Evolutionary conservation across 2,329 filamentous ascomycete genomes (phyloP), one percentile per base, ranked within the genome.

Genomic region (Camptophora hylomeconis): DNA sequence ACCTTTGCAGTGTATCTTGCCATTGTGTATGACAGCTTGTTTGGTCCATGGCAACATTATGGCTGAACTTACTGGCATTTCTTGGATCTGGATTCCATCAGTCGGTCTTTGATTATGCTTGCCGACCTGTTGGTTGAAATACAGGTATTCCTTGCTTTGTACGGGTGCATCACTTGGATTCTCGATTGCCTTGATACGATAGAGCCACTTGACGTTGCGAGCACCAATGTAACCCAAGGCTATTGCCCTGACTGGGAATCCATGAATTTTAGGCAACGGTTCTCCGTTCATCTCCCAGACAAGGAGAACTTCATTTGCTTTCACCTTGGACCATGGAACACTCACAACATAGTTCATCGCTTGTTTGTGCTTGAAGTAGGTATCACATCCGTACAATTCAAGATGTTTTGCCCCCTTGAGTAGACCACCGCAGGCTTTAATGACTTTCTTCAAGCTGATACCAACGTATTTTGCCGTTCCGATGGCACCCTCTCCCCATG

Each of bases 211-310:
- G 33, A 68, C 63, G 34, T 63, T 69, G n/a, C 70, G 51, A 0
- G 74, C 75, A 1, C 75, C 75, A 33, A 80, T 77, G 39, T 78
- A 78, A 0, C 72, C 72, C 39, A 74, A 59, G 0, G 78, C 73
- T 0, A 80, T 61, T 0, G 64, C 58, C 4, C 75, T 62, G 0
- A 80, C 52, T 0, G 75, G 75, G 14, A 60, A 73, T 0, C 75
- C 75, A 35, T 80, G 76, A 34, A 79, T 77, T 7, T 58, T 61
- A 0, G 75, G 75, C 0, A 80, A 55, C 0, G 61, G 60, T 36
- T 75, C 56, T 4, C 68, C 74, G 38, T 80, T 80, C 75, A 80
- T 80, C 43, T 78, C 70, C 72, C 73, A 80, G 0, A 69, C 70
- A 0, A 80, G 58, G 27, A 80, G 56, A 0, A 80, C 75, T 43